Conservation (phyloP, 345 rosid species). For the Ceriops decandra region DNA sequence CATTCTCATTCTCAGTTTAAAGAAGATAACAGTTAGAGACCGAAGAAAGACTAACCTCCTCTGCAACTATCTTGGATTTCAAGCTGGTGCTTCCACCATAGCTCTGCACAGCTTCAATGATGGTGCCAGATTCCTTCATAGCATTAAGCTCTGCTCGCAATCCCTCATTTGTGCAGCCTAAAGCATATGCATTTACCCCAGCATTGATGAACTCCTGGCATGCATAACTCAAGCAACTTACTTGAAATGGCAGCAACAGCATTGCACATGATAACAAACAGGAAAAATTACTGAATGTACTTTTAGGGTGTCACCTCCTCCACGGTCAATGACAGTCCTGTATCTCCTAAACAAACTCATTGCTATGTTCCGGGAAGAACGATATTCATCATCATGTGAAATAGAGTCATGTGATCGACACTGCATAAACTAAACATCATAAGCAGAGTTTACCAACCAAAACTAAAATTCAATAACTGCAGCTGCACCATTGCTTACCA, state of each 20-base stretch:
- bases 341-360: constrained; percentile 78
- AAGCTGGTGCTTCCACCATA: constrained; percentile 62
- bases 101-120: constrained; percentile 56
- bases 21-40: not conserved
- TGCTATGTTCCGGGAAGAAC: constrained; percentile 85
- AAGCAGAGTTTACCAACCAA: constrained; percentile 4
- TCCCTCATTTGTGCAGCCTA: constrained; percentile 82
- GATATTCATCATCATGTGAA: constrained; percentile 73
- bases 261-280: constrained; percentile 14
- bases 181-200: constrained; percentile 83
- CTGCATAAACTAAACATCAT: constrained; percentile 31
- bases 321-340: constrained; percentile 77
- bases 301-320: constrained; percentile 89
- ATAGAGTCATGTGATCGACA: constrained; percentile 46
- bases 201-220: constrained; percentile 78
- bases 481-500: constrained; percentile 40
- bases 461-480: not conserved
- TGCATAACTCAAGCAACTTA: constrained; percentile 20
- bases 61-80: constrained; percentile 51
- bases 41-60: constrained; percentile 47
- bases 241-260: constrained; percentile 10
- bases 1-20: not conserved
- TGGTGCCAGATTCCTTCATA: constrained; percentile 61
- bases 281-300: constrained; percentile 43
- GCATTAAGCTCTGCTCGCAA: constrained; percentile 64